Percentiles rank a stretch among this genome's conserved stretches.
Conservation (phyloP, 1,284 basidiomycete species). For the Takashimella koratensis region DNA sequence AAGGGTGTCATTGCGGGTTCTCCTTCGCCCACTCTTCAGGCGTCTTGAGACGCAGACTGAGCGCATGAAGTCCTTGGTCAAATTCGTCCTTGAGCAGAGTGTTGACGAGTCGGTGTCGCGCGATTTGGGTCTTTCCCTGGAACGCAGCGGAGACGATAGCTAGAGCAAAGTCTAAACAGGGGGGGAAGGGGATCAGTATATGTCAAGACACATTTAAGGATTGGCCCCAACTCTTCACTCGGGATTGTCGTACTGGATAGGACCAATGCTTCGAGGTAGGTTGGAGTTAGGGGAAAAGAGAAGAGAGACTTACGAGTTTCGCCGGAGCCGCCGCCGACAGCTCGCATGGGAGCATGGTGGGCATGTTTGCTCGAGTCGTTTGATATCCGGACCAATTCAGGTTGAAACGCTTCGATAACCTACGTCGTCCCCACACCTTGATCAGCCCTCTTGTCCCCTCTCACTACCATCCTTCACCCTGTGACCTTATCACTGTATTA, state of each 20-base stretch:
- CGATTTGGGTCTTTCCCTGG: slow-evolving; percentile 41
- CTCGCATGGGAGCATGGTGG: slow-evolving; percentile 48
- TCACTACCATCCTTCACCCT: no score
- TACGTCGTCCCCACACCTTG: slow-evolving; percentile 7
- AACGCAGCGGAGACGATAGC: slow-evolving; percentile 44
- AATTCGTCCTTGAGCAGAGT: slow-evolving; percentile 48
- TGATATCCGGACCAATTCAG: slow-evolving; percentile 40
- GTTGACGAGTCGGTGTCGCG: slow-evolving; percentile 49
- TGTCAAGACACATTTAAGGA: no score
- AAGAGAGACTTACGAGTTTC: slow-evolving; percentile 46
- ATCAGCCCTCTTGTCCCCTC: no score
- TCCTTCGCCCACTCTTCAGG: slow-evolving; percentile 48
- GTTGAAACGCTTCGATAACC: slow-evolving; percentile 43
- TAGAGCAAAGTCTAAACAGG: slow-evolving; percentile 47
- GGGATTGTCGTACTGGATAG: no score
- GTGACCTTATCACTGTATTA: no score
- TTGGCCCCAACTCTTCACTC: no score
- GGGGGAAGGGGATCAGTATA: no score
- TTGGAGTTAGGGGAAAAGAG: not conserved
- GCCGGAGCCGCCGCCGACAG: slow-evolving; percentile 43
- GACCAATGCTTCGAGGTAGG: no score
- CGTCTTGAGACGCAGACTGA: slow-evolving; percentile 47
- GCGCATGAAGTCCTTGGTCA: slow-evolving; percentile 47
- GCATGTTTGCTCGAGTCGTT: slow-evolving; percentile 49
- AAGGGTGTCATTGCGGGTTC: slow-evolving; percentile 1